Evolutionary conservation across 2,329 filamentous ascomycete species (phyloP), one percentile per base, ranked within the genome.

Genomic region (Didymella pinodella): DNA sequence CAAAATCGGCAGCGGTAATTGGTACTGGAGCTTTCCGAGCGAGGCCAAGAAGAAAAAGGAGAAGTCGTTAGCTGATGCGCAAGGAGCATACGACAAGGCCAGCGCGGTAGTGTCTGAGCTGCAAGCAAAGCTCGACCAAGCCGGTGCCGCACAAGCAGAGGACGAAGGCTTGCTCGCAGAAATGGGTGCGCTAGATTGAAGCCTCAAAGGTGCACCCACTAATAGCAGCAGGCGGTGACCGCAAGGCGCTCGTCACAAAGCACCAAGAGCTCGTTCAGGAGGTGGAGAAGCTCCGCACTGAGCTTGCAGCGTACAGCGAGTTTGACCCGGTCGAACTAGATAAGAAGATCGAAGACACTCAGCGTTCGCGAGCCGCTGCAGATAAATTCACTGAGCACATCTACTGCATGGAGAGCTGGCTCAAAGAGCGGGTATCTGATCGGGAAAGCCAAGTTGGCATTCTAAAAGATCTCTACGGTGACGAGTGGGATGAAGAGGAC

Each of bases 1-100:
- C 77, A 90, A 90, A 74, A 90, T 90, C 66, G 88, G 88, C 43
- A 88, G 82, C 63, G 87, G 86, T 28, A 90, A 90, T 72, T 90
- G 88, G 88, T 90, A 90, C 77, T 90, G 88, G 88, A 84, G 82
- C 63, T 90, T 90, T 71, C 80, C 77, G 18, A 85, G 82, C 28
- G 86, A 89, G 52, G 85, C 85, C 68, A 83, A 80, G 69, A 82
- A 81, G 47, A 72, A 75, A 18, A 79, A 77, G 55, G 77, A 84
- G 57, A 64, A 60, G 41, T 68, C 70, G 7, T 70, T 81, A 26
- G 70, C 69, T 3, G 75, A 75, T 26, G 77, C 77, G 0, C 73
- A 73, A 34, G 69, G 73, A 16, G 77, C 80, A 26, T 68, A 74
- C 50, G 69, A 73, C 51, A 82, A 79, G 62, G 73, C 75, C 26